These are phyloP conservation scores for Sarocladium brachiariae DNA, from an alignment of 2,329 filamentous ascomycete genomes.

Conservation along the genomic window DNA sequence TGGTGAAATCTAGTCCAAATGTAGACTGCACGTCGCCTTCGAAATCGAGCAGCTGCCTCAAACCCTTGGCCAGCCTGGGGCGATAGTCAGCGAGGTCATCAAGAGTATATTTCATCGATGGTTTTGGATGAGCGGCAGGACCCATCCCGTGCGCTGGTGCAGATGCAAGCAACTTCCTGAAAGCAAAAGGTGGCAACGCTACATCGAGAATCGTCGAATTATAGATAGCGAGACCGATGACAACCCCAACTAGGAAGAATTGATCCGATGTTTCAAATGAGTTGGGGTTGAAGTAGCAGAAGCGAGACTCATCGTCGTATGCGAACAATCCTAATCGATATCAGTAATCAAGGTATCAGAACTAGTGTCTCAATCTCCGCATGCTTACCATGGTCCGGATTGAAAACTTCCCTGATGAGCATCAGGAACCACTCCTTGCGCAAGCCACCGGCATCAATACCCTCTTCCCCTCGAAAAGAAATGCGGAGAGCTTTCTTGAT, in stretches of 20 bases:
- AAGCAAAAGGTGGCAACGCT: conserved; percentile 80
- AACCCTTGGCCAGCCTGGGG: conserved; percentile 66
- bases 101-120: conserved; percentile 65
- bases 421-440: conserved; percentile 94
- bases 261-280: conserved; percentile 89
- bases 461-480: conserved; percentile 81
- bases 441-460: conserved; percentile 81
- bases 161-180: conserved; percentile 76
- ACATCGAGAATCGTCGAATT: conserved; percentile 91
- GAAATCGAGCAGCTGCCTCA: conserved; percentile 71
- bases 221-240: conserved; percentile 86
- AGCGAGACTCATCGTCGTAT: conserved; percentile 84
- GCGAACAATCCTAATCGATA: conserved; percentile 66
- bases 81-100: conserved; percentile 77
- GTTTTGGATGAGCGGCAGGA: conserved; percentile 42
- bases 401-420: conserved; percentile 82
- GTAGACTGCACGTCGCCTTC: conserved; percentile 76
- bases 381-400: conserved; percentile 80
- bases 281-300: conserved; percentile 89
- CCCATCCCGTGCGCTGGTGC: conserved; percentile 56
- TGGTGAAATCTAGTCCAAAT: conserved; percentile 76
- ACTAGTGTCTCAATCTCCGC: too few relatives aligned
- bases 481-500: conserved; percentile 87
- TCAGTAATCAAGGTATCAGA: too few relatives aligned
- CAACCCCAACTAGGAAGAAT: conserved; percentile 81